Conservation (phyloP, 164 flowering plant genomes). For the Amborella trichopoda region DNA sequence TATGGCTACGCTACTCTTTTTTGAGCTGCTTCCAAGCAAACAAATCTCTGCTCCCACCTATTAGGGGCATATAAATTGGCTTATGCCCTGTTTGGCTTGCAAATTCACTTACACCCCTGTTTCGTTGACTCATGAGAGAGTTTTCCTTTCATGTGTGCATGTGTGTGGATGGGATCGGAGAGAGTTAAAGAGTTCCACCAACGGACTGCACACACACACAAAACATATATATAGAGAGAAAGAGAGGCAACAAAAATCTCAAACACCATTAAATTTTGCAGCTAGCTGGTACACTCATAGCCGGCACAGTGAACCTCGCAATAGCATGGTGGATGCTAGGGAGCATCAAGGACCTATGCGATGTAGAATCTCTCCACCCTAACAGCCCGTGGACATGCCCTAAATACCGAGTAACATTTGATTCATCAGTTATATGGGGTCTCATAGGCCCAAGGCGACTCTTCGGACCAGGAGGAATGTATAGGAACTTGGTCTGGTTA, state of each 20-base stretch:
- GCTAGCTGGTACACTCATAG: conserved; percentile 74
- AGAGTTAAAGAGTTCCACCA: too few species aligned
- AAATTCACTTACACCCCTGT: too few species aligned
- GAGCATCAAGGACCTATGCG: conserved; percentile 71
- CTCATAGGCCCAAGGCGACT: conserved; percentile 70
- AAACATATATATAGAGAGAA: too few species aligned
- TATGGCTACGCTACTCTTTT: too few species aligned
- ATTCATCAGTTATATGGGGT: conserved; percentile 97
- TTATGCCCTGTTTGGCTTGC: too few species aligned
- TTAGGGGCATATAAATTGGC: too few species aligned
- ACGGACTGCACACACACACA: too few species aligned
- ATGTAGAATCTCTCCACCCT: conserved; percentile 51
- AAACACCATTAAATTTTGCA: conserved; percentile 11
- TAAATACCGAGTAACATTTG: conserved; percentile 75
- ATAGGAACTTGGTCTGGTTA: conserved; percentile 83
- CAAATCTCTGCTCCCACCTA: too few species aligned
- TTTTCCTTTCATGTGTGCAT: too few species aligned
- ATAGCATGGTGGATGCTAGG: conserved; percentile 98
- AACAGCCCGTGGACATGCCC: conserved; percentile 99
- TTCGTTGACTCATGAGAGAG: too few species aligned
- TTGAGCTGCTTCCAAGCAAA: too few species aligned
- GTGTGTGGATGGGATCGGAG: too few species aligned
- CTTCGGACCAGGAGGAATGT: conserved; percentile 78
- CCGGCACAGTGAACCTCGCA: conserved; percentile 68
- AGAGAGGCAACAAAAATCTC: background rate